These are phyloP conservation scores for Chaetoceros muelleri DNA, from an alignment of 108 stramenopile genomes.

Conservation along the genomic window DNA sequence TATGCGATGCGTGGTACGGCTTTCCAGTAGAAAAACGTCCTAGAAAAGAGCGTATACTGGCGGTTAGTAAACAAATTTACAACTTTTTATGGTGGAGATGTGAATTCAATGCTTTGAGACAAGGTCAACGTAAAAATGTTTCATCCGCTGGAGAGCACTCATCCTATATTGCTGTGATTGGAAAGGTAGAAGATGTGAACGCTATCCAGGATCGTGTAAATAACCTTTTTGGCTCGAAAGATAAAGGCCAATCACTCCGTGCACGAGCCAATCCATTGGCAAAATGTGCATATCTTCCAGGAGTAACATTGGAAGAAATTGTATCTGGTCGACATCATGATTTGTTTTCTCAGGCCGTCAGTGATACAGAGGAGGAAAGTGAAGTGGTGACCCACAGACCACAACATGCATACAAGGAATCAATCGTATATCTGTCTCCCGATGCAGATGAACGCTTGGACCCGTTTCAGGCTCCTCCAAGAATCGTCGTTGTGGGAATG, in stretches of 20 bases:
- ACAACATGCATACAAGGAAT: constrained; percentile 3
- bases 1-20: constrained; percentile 77
- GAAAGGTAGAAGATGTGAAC: constrained; percentile 13
- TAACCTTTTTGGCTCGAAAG: constrained; percentile 16
- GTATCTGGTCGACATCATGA: constrained; percentile 11
- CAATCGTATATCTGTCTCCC: constrained; percentile 59
- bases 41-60: constrained; percentile 53
- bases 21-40: constrained; percentile 64
- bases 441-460: constrained; percentile 49
- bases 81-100: constrained; percentile 67
- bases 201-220: constrained; percentile 22
- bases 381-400: constrained; percentile 1
- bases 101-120: neutral
- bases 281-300: neutral
- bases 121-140: constrained; percentile 4
- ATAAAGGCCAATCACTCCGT: constrained; percentile 6
- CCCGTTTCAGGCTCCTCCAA: constrained; percentile 28
- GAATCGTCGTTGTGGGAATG: constrained; percentile 55
- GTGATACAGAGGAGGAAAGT: constrained; percentile 5
- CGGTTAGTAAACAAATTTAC: constrained; percentile 49
- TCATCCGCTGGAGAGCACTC: no score
- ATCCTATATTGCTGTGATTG: neutral
- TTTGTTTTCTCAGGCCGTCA: neutral
- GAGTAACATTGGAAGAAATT: neutral
- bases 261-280: neutral